phyloP scores from a whole-genome alignment of 805 yeast genomes.

The Kodamaea kakaduensis region DNA sequence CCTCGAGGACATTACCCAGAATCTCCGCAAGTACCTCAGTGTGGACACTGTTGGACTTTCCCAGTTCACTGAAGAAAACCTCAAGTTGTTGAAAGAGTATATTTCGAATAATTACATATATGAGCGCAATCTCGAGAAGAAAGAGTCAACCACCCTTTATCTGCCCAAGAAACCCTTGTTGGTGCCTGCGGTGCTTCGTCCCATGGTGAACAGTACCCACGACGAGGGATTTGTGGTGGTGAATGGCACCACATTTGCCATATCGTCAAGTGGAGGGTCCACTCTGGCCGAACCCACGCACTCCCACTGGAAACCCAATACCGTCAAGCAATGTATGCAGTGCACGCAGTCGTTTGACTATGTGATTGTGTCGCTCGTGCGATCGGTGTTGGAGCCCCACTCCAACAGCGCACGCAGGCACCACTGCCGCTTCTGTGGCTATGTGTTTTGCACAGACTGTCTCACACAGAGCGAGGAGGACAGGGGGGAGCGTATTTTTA shows the following conservation, averaged over 20 bases:
- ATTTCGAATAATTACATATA: constrained; percentile 15
- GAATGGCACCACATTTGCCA: constrained; percentile 3
- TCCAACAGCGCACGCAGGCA: constrained; percentile 34
- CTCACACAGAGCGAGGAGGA: constrained; percentile 13
- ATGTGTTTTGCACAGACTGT: constrained; percentile 35
- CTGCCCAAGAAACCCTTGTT: constrained; percentile 45
- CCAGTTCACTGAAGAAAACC: constrained; percentile 10
- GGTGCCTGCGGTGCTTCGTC: constrained; percentile 52
- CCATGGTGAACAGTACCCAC: constrained; percentile 15
- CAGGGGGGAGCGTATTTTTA: constrained; percentile 8
- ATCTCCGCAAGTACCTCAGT: constrained; percentile 8
- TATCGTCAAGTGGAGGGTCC: background rate
- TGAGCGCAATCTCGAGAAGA: constrained; percentile 11
- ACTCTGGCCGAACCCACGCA: constrained; percentile 43
- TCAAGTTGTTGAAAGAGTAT: constrained; percentile 13
- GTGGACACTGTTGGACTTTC: constrained; percentile 7
- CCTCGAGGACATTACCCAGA: constrained; percentile 7
- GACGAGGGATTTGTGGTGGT: constrained; percentile 5
- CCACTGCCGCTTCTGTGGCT: constrained; percentile 52
- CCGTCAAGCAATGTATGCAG: constrained; percentile 39
- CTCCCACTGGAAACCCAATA: constrained; percentile 47
- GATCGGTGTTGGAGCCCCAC: constrained; percentile 14
- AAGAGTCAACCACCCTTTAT: constrained; percentile 22
- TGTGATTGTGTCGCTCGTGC: constrained; percentile 12
- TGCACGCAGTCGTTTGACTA: constrained; percentile 34